Conservation (phyloP, 306 rosid genomes). For the Hippophae gyantsensis region DNA sequence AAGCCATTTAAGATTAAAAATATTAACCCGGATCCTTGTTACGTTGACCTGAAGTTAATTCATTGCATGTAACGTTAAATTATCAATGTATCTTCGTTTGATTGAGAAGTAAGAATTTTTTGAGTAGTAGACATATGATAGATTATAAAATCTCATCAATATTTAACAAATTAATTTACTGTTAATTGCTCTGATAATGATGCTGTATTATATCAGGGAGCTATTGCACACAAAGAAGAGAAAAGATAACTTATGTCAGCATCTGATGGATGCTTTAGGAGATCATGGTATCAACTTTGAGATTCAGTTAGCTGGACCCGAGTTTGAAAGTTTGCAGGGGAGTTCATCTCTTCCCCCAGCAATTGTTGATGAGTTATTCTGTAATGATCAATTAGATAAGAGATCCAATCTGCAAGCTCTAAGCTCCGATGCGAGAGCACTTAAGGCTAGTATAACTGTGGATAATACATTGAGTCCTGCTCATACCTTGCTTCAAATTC, state of each 20-base stretch:
- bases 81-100: no score
- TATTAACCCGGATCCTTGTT: no score
- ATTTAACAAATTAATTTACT: background rate
- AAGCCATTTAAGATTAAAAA: no score
- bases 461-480: conserved; percentile 66
- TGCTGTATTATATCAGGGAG: conserved; percentile 40
- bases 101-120: no score
- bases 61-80: no score
- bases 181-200: conserved; percentile 5
- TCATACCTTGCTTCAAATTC: conserved; percentile 77
- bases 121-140: no score
- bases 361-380: conserved; percentile 57
- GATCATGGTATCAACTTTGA: conserved; percentile 62
- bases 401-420: conserved; percentile 32
- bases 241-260: conserved; percentile 47
- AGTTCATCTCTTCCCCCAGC: conserved; percentile 62
- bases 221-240: conserved; percentile 57
- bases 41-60: no score
- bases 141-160: background rate
- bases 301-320: conserved; percentile 86
- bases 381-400: conserved; percentile 41
- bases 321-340: conserved; percentile 57
- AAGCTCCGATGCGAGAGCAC: conserved; percentile 28
- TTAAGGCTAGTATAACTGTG: conserved; percentile 42
- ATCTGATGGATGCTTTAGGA: conserved; percentile 55